A percentile compares a stretch with the other conserved stretches of the same genome.
phyloP scores from a whole-genome alignment of 2,329 filamentous ascomycete species.

The Colletotrichum echinochloae region DNA sequence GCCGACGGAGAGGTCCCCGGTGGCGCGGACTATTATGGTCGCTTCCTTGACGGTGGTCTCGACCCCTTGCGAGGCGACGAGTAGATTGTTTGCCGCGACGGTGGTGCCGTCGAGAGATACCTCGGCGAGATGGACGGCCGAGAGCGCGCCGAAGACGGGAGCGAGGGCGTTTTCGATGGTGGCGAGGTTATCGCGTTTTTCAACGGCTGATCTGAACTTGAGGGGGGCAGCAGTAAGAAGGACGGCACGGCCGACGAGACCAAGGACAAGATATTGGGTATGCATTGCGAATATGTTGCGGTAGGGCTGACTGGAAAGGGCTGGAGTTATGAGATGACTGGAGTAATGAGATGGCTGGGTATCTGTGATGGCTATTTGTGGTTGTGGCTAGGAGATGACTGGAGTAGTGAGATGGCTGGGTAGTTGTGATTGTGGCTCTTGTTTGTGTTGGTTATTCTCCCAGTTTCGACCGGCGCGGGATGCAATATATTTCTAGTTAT shows the following conservation, averaged over 20 bases:
- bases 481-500: background rate
- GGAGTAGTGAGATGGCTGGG: background rate
- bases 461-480: background rate
- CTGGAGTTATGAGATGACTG: too few relatives aligned
- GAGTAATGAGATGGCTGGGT: background rate
- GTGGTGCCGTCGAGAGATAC: background rate
- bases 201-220: background rate
- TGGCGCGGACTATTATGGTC: background rate
- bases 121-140: background rate
- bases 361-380: background rate
- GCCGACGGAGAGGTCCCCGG: background rate
- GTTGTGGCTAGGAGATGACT: background rate
- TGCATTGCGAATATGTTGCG: background rate
- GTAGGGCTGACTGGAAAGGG: too few relatives aligned
- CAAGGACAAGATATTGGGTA: background rate
- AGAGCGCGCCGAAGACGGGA: background rate
- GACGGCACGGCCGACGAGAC: background rate
- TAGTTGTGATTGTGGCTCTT: background rate
- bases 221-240: background rate
- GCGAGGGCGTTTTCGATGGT: background rate
- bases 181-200: background rate
- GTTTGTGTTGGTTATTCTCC: background rate
- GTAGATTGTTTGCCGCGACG: background rate
- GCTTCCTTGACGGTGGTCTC: background rate
- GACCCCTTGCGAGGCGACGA: background rate